Evolutionary conservation across 2,329 filamentous ascomycete species (phyloP).

Genomic region (Fusarium succisae): DNA sequence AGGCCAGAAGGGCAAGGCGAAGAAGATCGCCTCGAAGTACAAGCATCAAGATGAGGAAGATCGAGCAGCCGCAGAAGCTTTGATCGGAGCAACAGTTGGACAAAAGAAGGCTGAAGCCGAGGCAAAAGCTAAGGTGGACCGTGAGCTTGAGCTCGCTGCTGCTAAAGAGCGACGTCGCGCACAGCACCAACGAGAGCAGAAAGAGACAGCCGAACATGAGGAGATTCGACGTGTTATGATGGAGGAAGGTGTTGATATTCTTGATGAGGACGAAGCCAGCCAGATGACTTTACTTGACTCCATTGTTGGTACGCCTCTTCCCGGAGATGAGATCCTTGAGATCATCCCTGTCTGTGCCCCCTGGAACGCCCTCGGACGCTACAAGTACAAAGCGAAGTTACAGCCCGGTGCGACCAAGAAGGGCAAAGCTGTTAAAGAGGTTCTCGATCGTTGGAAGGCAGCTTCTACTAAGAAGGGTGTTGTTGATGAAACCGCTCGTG

Average conservation of each 20-base stretch:
- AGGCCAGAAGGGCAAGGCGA: constrained; percentile 83
- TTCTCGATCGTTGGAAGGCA: constrained; percentile 81
- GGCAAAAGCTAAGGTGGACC: constrained; percentile 74
- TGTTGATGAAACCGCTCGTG: constrained; percentile 67
- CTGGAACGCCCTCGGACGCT: constrained; percentile 70
- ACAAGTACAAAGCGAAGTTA: constrained; percentile 95
- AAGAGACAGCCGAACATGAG: constrained; percentile 80
- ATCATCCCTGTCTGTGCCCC: constrained; percentile 71
- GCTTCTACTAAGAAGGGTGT: constrained; percentile 68
- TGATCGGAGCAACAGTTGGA: constrained; percentile 81
- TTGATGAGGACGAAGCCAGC: constrained; percentile 68
- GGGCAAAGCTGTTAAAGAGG: constrained; percentile 91
- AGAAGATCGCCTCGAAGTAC: constrained; percentile 90
- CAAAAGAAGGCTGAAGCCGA: constrained; percentile 75
- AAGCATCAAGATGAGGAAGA: constrained; percentile 96
- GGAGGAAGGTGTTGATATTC: constrained; percentile 66
- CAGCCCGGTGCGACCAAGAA: constrained; percentile 92
- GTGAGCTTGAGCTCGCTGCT: constrained; percentile 70
- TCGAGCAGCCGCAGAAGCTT: constrained; percentile 79
- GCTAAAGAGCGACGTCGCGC: constrained; percentile 78
- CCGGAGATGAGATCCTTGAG: constrained; percentile 84
- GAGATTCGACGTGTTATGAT: constrained; percentile 70
- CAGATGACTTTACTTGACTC: constrained; percentile 69
- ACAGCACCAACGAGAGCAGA: constrained; percentile 81
- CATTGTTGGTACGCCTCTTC: constrained; percentile 79